These are phyloP conservation scores for Elsinoe australis DNA, from an alignment of 2,329 filamentous ascomycete genomes.

Conservation along the genomic window DNA sequence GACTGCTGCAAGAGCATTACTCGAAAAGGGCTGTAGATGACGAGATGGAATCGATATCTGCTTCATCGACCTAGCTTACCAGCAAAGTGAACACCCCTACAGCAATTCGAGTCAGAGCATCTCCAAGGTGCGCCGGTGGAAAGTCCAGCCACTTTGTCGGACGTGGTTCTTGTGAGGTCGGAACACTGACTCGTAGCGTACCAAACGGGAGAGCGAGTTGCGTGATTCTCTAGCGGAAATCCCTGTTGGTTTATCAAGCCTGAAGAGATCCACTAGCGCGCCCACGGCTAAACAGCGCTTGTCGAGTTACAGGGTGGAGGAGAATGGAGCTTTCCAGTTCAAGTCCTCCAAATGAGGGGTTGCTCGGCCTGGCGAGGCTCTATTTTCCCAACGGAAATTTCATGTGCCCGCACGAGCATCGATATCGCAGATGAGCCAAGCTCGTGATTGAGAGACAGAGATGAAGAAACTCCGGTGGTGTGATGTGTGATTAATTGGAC, in stretches of 20 bases:
- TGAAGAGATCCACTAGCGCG: neutral
- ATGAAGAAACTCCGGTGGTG: neutral
- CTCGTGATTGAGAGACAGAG: too few species aligned
- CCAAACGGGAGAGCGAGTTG: neutral
- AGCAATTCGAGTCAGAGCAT: conserved; percentile 1
- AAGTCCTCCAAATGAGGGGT: conserved; percentile 7
- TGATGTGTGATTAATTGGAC: neutral
- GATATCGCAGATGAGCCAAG: too few species aligned
- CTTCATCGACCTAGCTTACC: conserved; percentile 4
- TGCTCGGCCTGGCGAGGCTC: neutral
- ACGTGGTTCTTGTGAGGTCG: too few species aligned
- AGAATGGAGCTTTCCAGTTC: neutral
- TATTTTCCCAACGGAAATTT: neutral
- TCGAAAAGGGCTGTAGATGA: conserved; percentile 1
- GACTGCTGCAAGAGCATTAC: conserved; percentile 2
- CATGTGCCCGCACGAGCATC: neutral
- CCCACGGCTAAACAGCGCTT: conserved; percentile 3
- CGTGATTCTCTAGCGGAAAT: conserved; percentile 11
- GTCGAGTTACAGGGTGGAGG: neutral
- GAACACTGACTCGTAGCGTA: neutral
- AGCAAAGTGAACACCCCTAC: too few species aligned
- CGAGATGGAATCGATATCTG: neutral
- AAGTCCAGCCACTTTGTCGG: neutral
- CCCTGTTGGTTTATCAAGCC: conserved; percentile 11
- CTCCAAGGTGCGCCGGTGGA: neutral